These are phyloP conservation scores for Elaeis oleifera DNA, from an alignment of 202 grass and related monocot species.

Conservation along the genomic window DNA sequence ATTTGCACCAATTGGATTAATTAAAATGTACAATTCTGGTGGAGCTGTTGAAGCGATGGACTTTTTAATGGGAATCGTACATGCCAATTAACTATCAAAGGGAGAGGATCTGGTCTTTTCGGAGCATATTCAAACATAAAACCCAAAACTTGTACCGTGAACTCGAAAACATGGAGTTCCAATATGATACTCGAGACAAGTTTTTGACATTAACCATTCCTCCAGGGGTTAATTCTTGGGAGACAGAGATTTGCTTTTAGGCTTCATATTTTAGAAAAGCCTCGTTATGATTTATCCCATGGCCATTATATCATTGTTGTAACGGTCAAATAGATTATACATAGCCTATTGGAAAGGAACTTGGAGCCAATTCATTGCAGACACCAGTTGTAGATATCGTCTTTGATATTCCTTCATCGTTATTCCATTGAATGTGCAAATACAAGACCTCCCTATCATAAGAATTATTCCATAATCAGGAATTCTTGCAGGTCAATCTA, in stretches of 20 bases:
- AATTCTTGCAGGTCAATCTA: too few relatives aligned
- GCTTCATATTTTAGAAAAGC: neutral
- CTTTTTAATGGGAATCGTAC: neutral
- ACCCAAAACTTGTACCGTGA: constrained; percentile 12
- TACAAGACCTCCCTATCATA: too few relatives aligned
- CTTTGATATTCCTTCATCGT: too few relatives aligned
- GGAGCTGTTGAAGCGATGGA: constrained; percentile 13
- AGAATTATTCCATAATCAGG: too few relatives aligned
- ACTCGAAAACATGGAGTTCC: constrained; percentile 11
- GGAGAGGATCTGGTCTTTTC: constrained; percentile 18
- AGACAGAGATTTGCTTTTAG: neutral
- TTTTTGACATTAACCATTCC: constrained; percentile 24
- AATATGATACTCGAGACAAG: neutral
- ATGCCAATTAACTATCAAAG: constrained; percentile 2
- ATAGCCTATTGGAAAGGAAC: too few relatives aligned
- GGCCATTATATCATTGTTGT: too few relatives aligned
- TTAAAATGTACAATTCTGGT: constrained; percentile 28
- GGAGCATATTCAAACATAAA: constrained; percentile 23
- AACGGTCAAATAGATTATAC: too few relatives aligned
- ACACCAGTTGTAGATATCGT: too few relatives aligned
- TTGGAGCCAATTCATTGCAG: too few relatives aligned
- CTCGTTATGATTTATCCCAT: too few relatives aligned
- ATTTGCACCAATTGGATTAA: constrained; percentile 21
- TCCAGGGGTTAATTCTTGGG: constrained; percentile 3
- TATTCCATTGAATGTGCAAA: too few relatives aligned